These are phyloP conservation scores for Fusarium caatingaense DNA, from an alignment of 2,329 filamentous ascomycete genomes.

Conservation along the genomic window DNA sequence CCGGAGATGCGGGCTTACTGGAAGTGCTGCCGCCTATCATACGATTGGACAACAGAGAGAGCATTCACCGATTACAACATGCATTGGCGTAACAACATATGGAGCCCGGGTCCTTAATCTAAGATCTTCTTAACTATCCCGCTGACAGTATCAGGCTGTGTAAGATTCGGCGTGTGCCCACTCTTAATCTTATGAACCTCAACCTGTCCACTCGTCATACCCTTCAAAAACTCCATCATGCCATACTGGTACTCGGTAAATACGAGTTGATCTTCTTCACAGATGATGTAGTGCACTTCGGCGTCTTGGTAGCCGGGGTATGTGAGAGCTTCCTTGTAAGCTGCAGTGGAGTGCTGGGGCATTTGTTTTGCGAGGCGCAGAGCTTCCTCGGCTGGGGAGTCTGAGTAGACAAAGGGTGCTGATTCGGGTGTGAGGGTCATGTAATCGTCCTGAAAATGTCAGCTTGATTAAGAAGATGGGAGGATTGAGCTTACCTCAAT, in stretches of 20 bases:
- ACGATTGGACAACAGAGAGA: no score
- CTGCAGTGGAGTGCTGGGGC: constrained; percentile 13
- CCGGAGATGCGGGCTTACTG: no score
- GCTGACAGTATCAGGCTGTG: background rate
- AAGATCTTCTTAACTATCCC: background rate
- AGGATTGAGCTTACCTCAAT: background rate
- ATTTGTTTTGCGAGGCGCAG: constrained; percentile 1
- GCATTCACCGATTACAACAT: no score
- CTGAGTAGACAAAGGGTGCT: constrained; percentile 10
- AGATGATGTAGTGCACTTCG: constrained; percentile 17
- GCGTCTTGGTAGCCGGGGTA: constrained; percentile 21
- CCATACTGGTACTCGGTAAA: background rate
- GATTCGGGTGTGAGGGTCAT: constrained; percentile 2
- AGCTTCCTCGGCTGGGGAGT: constrained; percentile 4
- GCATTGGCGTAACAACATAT: no score
- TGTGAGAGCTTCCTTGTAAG: constrained; percentile 20
- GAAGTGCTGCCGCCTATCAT: no score
- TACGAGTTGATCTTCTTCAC: constrained; percentile 2
- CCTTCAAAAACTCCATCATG: constrained; percentile 7
- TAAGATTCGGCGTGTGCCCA: constrained; percentile 4
- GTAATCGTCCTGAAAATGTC: constrained; percentile 6
- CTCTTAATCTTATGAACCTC: constrained; percentile 1
- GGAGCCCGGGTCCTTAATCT: background rate
- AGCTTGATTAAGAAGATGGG: background rate
- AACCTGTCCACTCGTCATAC: background rate